Base-by-base conservation (phyloP, 345 rosid genomes). In the Viola odorata region DNA sequence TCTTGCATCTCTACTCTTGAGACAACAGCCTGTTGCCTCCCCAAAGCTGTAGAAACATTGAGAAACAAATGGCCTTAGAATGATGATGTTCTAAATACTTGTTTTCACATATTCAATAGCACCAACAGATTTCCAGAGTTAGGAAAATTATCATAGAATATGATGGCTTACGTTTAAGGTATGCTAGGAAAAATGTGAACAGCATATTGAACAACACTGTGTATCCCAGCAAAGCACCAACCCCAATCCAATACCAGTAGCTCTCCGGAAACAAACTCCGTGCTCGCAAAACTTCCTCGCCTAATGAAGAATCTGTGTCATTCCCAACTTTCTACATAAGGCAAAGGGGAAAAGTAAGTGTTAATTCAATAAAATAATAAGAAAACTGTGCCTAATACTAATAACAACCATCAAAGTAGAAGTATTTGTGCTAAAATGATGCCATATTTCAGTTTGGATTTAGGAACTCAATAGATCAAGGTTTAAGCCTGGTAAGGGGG, bases 231-330 rank as follows among this genome's bases (percentile, higher is more conserved):
- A 90, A 77, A 57, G 96, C 99, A 62, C 83, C 97, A 55, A 90
- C 66, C 52, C 99, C 99, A 16, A 94, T 87, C 99, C 99, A 94
- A 77, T 94, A 94, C 97, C 97, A 90, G 82, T 90, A 90, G 76
- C 76, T 83, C 76, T 80, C 87, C 59, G 86, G 67, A 80, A 86
- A 86, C 70, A 89, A 83, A 73, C 95, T 78, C 58, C 91, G 88
- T 64, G 81, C 82, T 78, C 64, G 75, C 60, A 94, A 69, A 56
- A 88, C 41, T 61, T 85, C 85, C 73, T 81, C 74, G 13, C 97
- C 99, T 53, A 94, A 65, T 53, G 90, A 72, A 39, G 66, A 44
- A 41, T 59, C 67, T 0, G 81, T 77, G 50, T 71, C 57, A 63
- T 75, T 84, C 73, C 80, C 82, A 72, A 72, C 74, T 57, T 70